Base-by-base conservation (phyloP, 1,284 basidiomycete genomes). In the Sanguinoderma infundibulare region DNA sequence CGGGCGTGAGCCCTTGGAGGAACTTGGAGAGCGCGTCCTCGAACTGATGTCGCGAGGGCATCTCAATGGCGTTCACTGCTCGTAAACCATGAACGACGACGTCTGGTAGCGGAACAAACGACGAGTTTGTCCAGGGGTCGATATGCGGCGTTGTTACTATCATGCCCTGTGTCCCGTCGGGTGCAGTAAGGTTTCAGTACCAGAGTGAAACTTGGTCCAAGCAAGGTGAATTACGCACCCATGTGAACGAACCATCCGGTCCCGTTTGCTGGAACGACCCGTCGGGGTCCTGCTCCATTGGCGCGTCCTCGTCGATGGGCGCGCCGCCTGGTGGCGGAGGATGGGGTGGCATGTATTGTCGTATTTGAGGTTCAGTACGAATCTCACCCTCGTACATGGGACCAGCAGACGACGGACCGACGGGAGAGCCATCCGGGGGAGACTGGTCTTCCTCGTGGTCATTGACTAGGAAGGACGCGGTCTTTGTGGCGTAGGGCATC, bases 31-130 rank as follows among this genome's bases (percentile, higher is more conserved):
- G 74, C 6, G 73, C 70, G 47, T 80, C 80, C 42, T 87, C 83
- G 63, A 86, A 90, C 10, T 76, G 75, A 28, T 75, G 75, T 38
- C 85, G 79, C 51, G 75, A 77, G 2, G 89, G 88, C 81, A 90
- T 85, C 68, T 89, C 87, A 38, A 80, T 77, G 15, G 81, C 78
- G 66, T 82, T 82, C 49, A 85, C 77, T 24, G 75, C 75, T 42
- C 73, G 74, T 17, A 90, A 77, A 57, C 80, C 78, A 57, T 80
- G 78, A 39, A 78, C 66, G 42, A 89, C 78, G 54, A 74, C 72
- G 10, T 80, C 77, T 4, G 88, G 88, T 52, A 90, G 81, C 2
- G 87, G 81, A 26, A 82, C 79, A 68, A 90, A 90, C 9, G 79
- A 74, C 3, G 80, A 76, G 65, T 87, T 80, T 50, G 67, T 74